A percentile compares a stretch with the other conserved stretches of the same genome.
Evolutionary conservation across 2,329 filamentous ascomycete genomes (phyloP).

Genomic region (Penicillium freii): DNA sequence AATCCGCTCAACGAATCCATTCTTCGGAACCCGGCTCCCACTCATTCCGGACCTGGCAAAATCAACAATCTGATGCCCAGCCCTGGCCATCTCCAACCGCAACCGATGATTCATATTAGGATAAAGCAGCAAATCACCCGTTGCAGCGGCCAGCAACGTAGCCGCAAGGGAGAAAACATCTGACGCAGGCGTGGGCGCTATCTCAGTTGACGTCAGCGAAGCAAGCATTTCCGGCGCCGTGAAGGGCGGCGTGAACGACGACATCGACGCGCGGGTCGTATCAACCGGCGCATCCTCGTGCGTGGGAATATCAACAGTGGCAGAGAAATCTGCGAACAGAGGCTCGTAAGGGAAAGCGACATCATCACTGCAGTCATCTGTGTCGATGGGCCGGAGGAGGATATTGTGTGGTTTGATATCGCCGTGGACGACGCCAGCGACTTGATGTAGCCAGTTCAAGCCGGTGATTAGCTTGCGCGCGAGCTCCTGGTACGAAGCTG

Average conservation of each 20-base stretch:
- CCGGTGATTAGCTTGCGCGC: conserved; percentile 42
- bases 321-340: conserved; percentile 48
- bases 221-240: conserved; percentile 47
- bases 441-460: conserved; percentile 45
- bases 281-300: conserved; percentile 9
- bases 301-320: conserved; percentile 31
- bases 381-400: conserved; percentile 34
- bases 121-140: conserved; percentile 47
- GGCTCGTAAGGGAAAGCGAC: conserved; percentile 39
- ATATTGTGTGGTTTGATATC: conserved; percentile 51
- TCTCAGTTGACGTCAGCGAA: conserved; percentile 36
- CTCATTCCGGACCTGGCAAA: conserved; percentile 39
- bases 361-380: conserved; percentile 7
- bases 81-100: conserved; percentile 44
- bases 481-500: conserved; percentile 41
- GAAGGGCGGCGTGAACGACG: conserved; percentile 47
- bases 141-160: conserved; percentile 46
- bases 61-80: conserved; percentile 45
- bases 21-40: conserved; percentile 41
- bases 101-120: conserved; percentile 40
- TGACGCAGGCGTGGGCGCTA: conserved; percentile 38
- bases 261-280: conserved; percentile 28
- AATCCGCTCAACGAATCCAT: conserved; percentile 41
- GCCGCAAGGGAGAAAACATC: conserved; percentile 49
- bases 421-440: conserved; percentile 45